Percentiles rank a stretch among this genome's conserved stretches.
phyloP scores from a whole-genome alignment of 352 stramenopile genomes.

The Pythium aristosporum region DNA sequence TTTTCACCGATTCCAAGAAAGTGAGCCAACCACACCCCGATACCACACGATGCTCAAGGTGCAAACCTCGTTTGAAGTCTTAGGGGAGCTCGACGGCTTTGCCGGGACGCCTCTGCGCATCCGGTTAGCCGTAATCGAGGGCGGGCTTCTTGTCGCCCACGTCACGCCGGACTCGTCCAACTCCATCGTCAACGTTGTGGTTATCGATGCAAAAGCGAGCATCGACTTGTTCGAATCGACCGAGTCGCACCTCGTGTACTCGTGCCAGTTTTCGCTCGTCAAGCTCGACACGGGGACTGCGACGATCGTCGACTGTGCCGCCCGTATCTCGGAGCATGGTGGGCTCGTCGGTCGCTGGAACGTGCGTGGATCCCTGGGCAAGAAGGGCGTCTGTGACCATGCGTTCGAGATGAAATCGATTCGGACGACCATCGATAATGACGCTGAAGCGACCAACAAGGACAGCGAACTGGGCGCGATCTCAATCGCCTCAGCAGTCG shows the following conservation, averaged over 20 bases:
- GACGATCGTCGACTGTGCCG: slow-evolving; percentile 24
- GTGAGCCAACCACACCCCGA: not conserved
- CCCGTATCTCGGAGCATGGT: slow-evolving; percentile 2
- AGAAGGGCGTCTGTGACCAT: slow-evolving; percentile 9
- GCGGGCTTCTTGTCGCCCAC: not conserved
- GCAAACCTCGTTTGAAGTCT: not conserved
- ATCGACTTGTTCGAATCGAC: slow-evolving; percentile 18
- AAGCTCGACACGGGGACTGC: slow-evolving; percentile 14
- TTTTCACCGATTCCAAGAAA: not conserved
- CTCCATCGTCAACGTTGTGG: not conserved
- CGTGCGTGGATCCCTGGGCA: not conserved
- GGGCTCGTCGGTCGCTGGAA: slow-evolving; percentile 16
- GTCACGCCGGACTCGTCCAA: not conserved
- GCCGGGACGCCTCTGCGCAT: not conserved
- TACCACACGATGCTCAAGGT: slow-evolving; percentile 8
- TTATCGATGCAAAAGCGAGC: slow-evolving; percentile 4
- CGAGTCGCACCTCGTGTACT: slow-evolving; percentile 3
- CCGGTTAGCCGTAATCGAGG: slow-evolving; percentile 10
- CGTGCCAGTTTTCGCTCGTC: slow-evolving; percentile 18
- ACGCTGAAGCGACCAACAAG: too few relatives aligned
- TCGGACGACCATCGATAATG: not conserved
- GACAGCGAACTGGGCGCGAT: too few relatives aligned
- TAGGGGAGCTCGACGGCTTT: slow-evolving; percentile 8
- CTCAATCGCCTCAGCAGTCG: not conserved
- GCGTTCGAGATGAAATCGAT: slow-evolving; percentile 8